Evolutionary conservation across 225 moss, liverwort and hornwort species (phyloP).

Genomic region (Takakia lepidozioides): DNA sequence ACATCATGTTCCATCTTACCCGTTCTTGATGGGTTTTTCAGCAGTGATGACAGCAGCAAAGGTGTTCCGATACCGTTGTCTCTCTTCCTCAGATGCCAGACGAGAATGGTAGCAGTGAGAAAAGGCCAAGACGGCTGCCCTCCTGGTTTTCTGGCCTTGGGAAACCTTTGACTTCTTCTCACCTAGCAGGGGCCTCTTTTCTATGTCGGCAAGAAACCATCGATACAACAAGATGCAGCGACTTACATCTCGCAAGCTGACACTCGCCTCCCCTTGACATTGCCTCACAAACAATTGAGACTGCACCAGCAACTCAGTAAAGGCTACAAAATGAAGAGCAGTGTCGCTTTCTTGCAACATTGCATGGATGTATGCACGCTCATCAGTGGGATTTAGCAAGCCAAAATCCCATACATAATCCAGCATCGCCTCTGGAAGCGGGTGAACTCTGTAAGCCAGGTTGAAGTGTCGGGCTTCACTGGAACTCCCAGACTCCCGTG

Average conservation of each 20-base stretch:
- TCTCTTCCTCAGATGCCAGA: constrained; percentile 32
- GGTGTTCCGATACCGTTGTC: constrained; percentile 25
- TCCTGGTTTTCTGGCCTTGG: constrained; percentile 6
- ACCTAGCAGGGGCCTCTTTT: constrained; percentile 20
- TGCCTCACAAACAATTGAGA: constrained; percentile 42
- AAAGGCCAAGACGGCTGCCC: constrained; percentile 46
- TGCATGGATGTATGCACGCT: constrained; percentile 41
- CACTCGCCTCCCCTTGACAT: constrained; percentile 50
- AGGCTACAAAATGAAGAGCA: constrained; percentile 8
- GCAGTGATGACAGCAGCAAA: constrained; percentile 24
- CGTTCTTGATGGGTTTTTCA: constrained; percentile 11
- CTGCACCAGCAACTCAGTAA: constrained; percentile 43
- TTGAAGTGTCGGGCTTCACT: constrained; percentile 29
- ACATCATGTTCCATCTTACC: too few species aligned
- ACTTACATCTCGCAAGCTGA: constrained; percentile 45
- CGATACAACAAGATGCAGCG: constrained; percentile 41
- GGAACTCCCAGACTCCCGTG: constrained; percentile 40
- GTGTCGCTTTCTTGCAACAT: constrained; percentile 32
- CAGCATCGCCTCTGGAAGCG: constrained; percentile 50
- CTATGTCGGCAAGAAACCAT: constrained; percentile 31
- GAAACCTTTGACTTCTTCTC: too few species aligned
- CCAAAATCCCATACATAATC: constrained; percentile 67
- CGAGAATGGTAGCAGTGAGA: constrained; percentile 56
- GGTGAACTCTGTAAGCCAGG: constrained; percentile 48
- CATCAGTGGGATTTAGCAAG: constrained; percentile 40